Evolutionary conservation across 768 basidiomycete genomes (phyloP).

Genomic region (Termitomyces sp.): DNA sequence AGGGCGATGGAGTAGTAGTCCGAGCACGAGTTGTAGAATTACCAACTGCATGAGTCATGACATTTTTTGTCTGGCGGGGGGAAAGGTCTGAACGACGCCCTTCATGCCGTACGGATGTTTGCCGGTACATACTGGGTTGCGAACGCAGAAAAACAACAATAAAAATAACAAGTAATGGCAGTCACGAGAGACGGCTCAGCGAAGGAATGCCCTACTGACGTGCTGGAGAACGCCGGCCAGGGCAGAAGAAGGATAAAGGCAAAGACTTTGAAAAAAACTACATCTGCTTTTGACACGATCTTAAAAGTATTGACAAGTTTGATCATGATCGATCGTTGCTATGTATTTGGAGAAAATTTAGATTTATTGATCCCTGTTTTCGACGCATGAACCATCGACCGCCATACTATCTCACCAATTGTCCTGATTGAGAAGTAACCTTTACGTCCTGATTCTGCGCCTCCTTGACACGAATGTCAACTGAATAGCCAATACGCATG

Average conservation of each 20-base stretch:
- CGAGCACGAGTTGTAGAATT: background rate
- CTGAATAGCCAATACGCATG: conserved; percentile 11
- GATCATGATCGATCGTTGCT: background rate
- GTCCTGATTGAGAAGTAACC: background rate
- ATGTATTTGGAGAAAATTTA: background rate
- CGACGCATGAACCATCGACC: too few species aligned
- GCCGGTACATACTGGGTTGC: conserved; percentile 1
- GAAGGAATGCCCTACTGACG: background rate
- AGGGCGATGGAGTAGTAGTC: background rate
- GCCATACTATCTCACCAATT: too few species aligned
- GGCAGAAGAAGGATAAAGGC: background rate
- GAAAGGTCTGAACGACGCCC: conserved; percentile 5
- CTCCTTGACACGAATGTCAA: background rate
- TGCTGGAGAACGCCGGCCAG: conserved; percentile 3
- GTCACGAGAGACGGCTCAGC: background rate
- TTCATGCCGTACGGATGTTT: conserved; percentile 1
- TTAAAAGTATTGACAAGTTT: background rate
- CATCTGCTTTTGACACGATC: background rate
- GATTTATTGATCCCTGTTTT: background rate
- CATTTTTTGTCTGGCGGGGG: conserved; percentile 1
- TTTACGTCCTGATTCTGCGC: background rate
- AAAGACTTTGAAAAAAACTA: conserved; percentile 1
- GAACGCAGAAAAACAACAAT: background rate
- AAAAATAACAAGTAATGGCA: background rate
- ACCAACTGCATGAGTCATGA: background rate